Evolutionary conservation across 2,329 filamentous ascomycete species (phyloP), one percentile per base, ranked within the genome.

Genomic region (Fusarium tjaetaba): DNA sequence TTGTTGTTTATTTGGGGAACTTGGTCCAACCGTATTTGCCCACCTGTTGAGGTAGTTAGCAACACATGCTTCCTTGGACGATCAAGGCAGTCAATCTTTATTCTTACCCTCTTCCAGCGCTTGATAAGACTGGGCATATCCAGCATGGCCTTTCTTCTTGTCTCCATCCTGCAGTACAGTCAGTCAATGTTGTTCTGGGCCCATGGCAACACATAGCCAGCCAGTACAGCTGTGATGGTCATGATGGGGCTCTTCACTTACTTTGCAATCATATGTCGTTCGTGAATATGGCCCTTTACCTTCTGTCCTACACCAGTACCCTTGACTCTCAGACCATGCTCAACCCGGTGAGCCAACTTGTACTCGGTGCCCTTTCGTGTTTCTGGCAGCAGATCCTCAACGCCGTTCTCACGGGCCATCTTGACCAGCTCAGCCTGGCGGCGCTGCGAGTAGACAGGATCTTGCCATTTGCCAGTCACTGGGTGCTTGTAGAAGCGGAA

Each of bases 251-350:
- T 15, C 10, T n/a, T 62, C 20, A 87, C 90, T 73, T 90, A 90
- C 87, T 92, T 91, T 70, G 89, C 87, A 84, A 93, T 92, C 86
- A 98, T 86, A 79, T 92, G 93, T 81, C 96, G 90, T 87, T 99
- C 96, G 90, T 95, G 94, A 78, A 91, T 88, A 84, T 98, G 96
- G 83, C 96, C 96, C 92, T 98, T 99, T 82, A 98, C 96, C 84
- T 89, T 91, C 85, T 98, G 92, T 65, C 95, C 96, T 76, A 94
- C 91, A 87, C 96, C 96, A 3, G 96, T 98, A 78, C 96, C 96
- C 89, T 95, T 96, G 66, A 98, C 93, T 71, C 92, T 88, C 82
- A 97, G 81, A 56, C 95, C 96, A 73, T 92, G 88, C 86, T 97
- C 93, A 66, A 94, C 89, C 65, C 94, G 87, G 81, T 91, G 89